These are phyloP conservation scores for Linnemannia zychae DNA, from an alignment of 192 early-diverging fungal species.

Conservation along the genomic window DNA sequence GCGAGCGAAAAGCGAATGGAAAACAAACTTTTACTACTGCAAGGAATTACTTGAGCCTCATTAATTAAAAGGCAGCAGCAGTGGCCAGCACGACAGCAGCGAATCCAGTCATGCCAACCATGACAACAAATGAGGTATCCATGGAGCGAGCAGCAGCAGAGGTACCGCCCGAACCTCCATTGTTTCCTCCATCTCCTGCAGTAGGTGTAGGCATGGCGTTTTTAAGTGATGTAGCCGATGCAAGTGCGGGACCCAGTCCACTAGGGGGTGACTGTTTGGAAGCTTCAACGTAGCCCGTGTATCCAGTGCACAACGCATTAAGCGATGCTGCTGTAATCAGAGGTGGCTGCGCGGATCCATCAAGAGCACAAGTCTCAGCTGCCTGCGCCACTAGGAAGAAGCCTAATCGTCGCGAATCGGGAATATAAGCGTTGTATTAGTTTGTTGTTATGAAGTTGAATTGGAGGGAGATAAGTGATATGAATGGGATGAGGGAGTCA, in stretches of 20 bases:
- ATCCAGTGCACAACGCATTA: slow-evolving; percentile 8
- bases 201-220: background rate
- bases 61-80: slow-evolving; percentile 28
- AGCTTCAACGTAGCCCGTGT: slow-evolving; percentile 9
- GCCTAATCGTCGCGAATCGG: background rate
- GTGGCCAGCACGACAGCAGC: slow-evolving; percentile 52
- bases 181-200: background rate
- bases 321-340: slow-evolving; percentile 18
- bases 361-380: slow-evolving; percentile 20
- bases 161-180: background rate
- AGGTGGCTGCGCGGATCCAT: background rate
- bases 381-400: slow-evolving; percentile 38
- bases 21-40: too few species aligned
- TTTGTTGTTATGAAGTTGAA: too few species aligned
- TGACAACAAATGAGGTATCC: slow-evolving; percentile 5
- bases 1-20: too few species aligned
- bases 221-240: slow-evolving; percentile 14
- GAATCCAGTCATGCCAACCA: slow-evolving; percentile 16
- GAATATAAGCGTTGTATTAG: background rate
- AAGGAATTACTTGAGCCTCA: too few species aligned
- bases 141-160: background rate
- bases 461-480: too few species aligned
- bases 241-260: background rate
- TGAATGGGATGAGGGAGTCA: too few species aligned
- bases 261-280: background rate